Conservation (phyloP, 345 rosid genomes). For the Euphorbia lathyris region DNA sequence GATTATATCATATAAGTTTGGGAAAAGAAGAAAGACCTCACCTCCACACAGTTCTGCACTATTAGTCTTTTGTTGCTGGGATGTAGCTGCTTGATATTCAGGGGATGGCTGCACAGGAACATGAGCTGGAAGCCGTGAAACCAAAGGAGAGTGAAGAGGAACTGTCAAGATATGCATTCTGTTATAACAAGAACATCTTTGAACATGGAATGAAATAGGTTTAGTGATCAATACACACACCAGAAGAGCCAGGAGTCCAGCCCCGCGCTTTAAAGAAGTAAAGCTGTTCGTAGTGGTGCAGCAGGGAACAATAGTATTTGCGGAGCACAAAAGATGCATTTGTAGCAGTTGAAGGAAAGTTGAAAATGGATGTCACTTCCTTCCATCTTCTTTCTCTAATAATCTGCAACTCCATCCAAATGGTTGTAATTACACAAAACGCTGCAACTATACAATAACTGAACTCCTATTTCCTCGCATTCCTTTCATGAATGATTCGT, state of each 20-base stretch:
- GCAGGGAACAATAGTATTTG: conserved; percentile 80
- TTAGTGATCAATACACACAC: conserved; percentile 30
- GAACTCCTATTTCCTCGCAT: no score
- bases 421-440: not conserved
- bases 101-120: conserved; percentile 41
- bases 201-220: conserved; percentile 1
- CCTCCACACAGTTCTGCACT: conserved; percentile 49
- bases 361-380: conserved; percentile 91
- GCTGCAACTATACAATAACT: no score
- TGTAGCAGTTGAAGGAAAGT: conserved; percentile 96
- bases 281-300: conserved; percentile 71
- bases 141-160: conserved; percentile 37
- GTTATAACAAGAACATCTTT: not conserved
- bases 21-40: conserved; percentile 44
- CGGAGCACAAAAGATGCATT: conserved; percentile 94
- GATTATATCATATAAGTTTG: not conserved
- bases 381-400: conserved; percentile 88
- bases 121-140: conserved; percentile 37
- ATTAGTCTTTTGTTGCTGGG: conserved; percentile 42
- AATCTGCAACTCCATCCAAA: conserved; percentile 40
- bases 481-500: no score
- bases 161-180: conserved; percentile 36
- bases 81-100: conserved; percentile 42
- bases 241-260: conserved; percentile 45
- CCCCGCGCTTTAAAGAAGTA: conserved; percentile 62